Base-by-base conservation (phyloP, 345 rosid species). In the Xanthoceras sorbifolium region DNA sequence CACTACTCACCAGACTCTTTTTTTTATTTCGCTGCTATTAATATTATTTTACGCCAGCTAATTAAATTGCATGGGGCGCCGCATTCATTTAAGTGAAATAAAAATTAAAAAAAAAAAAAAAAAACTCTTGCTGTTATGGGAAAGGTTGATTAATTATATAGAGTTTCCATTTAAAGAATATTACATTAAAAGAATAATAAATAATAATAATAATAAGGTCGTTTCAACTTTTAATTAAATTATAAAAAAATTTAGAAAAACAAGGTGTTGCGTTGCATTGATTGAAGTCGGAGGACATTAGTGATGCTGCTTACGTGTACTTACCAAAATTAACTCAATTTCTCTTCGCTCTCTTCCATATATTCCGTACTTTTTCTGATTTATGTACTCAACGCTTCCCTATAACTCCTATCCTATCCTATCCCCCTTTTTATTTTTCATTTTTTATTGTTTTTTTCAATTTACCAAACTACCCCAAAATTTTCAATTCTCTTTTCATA, bases 231-330 rank as follows among this genome's bases (percentile, higher is more conserved):
- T 6, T 38, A 55, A 55, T 55, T 18, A 9, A 55, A 12, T 10
- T 1, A n/a, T 23, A 26, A 23, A 59, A 6, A 7, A 5, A 59
- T 23, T 60, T 1, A 60, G 31, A 25, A n/a, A 25, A 10, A 10
- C 5, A 1, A 60, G 17, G 6, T 48, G 54, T 48, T 60, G 64
- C 64, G 25, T 60, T 0, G 64, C 25, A n/a, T 48, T 48, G 54
- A 46, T 46, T 12, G 50, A 46, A 14, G 5, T 3, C 3, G 14
- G 52, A 46, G 6, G 52, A 46, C 18, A n/a, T 70, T 70, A 32
- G 52, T 52, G 38, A 32, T 36, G 74, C 2, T 9, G 75, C 50
- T 71, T 55, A 34, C 75, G 22, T 34, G 50, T 12, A 55, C 65
- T 57, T 22, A 36, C 75, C 75, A 11, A 2, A 71, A 55, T 71